Evolutionary conservation across 495 filamentous ascomycete genomes (phyloP).

Genomic region (Penicillium maclennaniae): DNA sequence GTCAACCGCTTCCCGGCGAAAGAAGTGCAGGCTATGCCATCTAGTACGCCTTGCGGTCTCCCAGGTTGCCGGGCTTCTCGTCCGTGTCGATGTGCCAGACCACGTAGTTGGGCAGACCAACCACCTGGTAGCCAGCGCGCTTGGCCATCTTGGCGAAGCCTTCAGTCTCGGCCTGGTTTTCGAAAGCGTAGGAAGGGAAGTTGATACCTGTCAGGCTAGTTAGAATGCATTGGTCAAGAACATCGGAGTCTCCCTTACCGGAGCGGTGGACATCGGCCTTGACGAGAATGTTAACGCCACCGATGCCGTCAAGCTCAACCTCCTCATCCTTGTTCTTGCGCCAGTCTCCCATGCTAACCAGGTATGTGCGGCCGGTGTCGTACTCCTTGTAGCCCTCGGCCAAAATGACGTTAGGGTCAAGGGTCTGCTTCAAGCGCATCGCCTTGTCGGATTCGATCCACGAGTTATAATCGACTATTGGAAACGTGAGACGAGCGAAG

Average conservation of each 20-base stretch:
- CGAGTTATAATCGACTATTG: conserved; percentile 92
- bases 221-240: background rate
- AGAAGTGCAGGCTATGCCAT: conserved; percentile 4
- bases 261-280: conserved; percentile 97
- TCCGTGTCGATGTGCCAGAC: conserved; percentile 99
- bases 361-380: conserved; percentile 80
- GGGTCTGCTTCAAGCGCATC: conserved; percentile 62
- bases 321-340: conserved; percentile 84
- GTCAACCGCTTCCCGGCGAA: conserved; percentile 7
- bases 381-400: conserved; percentile 96
- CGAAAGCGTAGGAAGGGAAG: conserved; percentile 94
- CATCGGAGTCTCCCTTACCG: conserved; percentile 49
- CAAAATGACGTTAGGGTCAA: conserved; percentile 76
- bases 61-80: conserved; percentile 83
- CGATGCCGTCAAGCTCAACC: conserved; percentile 89
- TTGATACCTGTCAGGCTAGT: conserved; percentile 67
- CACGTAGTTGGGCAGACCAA: conserved; percentile 93
- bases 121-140: conserved; percentile 87
- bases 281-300: conserved; percentile 94
- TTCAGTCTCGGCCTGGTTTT: conserved; percentile 98
- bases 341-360: conserved; percentile 88
- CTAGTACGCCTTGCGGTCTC: conserved; percentile 43
- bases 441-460: conserved; percentile 93
- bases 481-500: conserved; percentile 8
- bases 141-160: conserved; percentile 99